Evolutionary conservation across 495 filamentous ascomycete genomes (phyloP).

Genomic region (Corynascus novoguineensis): DNA sequence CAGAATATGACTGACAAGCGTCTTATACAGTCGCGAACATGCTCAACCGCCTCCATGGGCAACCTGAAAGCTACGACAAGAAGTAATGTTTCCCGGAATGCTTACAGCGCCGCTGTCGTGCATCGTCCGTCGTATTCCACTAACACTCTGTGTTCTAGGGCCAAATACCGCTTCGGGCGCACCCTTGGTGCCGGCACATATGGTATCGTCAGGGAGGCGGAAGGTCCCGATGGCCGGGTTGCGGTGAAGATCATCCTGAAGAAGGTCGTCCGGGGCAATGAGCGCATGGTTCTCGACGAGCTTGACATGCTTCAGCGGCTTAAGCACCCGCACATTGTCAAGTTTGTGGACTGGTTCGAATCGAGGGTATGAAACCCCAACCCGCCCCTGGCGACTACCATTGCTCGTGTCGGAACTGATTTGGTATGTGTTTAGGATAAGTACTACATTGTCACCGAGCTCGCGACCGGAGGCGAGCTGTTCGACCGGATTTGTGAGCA

Average conservation of each 20-base stretch:
- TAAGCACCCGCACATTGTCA: constrained; percentile 92
- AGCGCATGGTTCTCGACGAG: constrained; percentile 98
- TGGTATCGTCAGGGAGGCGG: constrained; percentile 94
- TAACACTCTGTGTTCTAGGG: constrained; percentile 43
- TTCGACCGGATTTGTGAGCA: constrained; percentile 98
- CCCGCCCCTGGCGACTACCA: not conserved
- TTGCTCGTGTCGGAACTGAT: constrained; percentile 5
- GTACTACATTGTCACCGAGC: constrained; percentile 98
- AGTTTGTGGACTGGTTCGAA: constrained; percentile 99
- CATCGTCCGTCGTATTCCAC: constrained; percentile 4
- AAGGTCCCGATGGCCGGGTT: constrained; percentile 75
- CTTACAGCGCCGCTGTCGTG: not conserved
- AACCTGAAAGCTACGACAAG: constrained; percentile 97
- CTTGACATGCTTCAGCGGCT: constrained; percentile 84
- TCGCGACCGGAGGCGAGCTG: constrained; percentile 92
- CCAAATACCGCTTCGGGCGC: constrained; percentile 83
- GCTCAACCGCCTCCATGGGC: constrained; percentile 95
- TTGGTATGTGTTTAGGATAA: constrained; percentile 68
- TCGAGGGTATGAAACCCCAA: constrained; percentile 59
- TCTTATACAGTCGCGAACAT: constrained; percentile 66
- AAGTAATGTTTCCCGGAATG: constrained; percentile 63
- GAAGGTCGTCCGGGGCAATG: constrained; percentile 97
- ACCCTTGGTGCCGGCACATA: constrained; percentile 97
- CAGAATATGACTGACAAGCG: constrained; percentile 16
- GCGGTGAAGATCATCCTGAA: constrained; percentile 99